Conservation (phyloP, 257 asterid species). For the Leonotis leonurus region DNA sequence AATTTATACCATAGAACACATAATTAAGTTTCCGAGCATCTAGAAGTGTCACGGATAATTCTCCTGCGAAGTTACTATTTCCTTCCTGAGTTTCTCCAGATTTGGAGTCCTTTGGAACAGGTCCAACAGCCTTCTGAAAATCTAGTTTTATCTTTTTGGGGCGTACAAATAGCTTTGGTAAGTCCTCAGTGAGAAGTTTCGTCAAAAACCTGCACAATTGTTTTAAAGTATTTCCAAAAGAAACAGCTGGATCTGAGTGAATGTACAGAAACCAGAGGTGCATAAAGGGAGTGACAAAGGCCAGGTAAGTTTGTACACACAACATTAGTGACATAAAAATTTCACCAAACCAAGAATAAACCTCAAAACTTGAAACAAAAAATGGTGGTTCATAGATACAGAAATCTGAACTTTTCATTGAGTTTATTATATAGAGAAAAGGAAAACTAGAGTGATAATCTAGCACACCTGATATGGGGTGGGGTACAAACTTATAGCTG, state of each 20-base stretch:
- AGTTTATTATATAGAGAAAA: background rate
- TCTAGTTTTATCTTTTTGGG: constrained; percentile 89
- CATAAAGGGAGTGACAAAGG: background rate
- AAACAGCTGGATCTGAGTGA: background rate
- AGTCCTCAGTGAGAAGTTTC: constrained; percentile 88
- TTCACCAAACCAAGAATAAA: background rate
- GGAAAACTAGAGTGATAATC: background rate
- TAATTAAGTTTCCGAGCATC: constrained; percentile 85
- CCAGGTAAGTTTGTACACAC: background rate
- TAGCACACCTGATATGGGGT: background rate
- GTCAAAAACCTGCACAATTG: constrained; percentile 63
- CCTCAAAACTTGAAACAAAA: background rate
- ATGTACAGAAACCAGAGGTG: background rate
- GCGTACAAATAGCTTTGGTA: constrained; percentile 90
- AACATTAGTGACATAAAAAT: background rate
- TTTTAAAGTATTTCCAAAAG: background rate
- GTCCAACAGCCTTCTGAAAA: constrained; percentile 79
- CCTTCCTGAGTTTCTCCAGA: constrained; percentile 79
- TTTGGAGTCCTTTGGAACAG: constrained; percentile 39
- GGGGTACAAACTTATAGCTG: too few species aligned
- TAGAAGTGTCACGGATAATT: constrained; percentile 87
- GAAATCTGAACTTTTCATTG: background rate
- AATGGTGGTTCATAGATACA: background rate
- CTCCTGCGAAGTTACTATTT: constrained; percentile 73
- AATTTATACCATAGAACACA: constrained; percentile 64